Conservation (phyloP, 441 rosid genomes). For the Pelargonium myrrhifolium region DNA sequence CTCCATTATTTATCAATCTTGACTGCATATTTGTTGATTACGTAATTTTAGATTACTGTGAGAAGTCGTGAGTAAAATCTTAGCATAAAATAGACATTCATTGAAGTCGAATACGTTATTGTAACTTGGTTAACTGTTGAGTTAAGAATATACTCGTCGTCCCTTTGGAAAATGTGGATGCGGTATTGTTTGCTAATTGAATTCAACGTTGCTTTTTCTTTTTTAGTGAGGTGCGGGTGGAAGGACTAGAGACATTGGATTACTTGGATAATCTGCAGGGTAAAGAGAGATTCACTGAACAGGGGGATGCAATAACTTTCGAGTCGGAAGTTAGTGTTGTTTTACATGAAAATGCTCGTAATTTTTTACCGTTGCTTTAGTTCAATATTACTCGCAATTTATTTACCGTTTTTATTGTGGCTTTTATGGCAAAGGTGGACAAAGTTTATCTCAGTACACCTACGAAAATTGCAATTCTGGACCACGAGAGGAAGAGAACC, state of each 20-base stretch:
- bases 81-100: too few species aligned
- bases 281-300: conserved; percentile 34
- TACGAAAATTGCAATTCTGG: conserved; percentile 40
- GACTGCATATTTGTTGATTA: too few species aligned
- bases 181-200: background rate
- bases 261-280: conserved; percentile 36
- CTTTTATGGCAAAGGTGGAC: conserved; percentile 27
- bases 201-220: conserved; percentile 10
- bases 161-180: background rate
- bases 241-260: conserved; percentile 47
- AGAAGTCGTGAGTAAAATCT: too few species aligned
- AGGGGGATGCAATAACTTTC: conserved; percentile 39
- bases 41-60: too few species aligned
- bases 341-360: conserved; percentile 2
- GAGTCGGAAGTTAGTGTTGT: conserved; percentile 32
- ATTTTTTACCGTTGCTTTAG: background rate
- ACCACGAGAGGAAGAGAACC: conserved; percentile 44
- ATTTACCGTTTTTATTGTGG: background rate
- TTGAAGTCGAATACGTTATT: too few species aligned
- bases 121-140: too few species aligned
- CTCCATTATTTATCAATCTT: too few species aligned
- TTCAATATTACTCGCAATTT: background rate
- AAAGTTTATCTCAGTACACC: conserved; percentile 39
- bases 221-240: conserved; percentile 47
- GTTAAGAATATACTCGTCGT: too few species aligned